These are phyloP conservation scores for Flaveria bidentis DNA, from an alignment of 129 eudicot genomes.

Conservation along the genomic window DNA sequence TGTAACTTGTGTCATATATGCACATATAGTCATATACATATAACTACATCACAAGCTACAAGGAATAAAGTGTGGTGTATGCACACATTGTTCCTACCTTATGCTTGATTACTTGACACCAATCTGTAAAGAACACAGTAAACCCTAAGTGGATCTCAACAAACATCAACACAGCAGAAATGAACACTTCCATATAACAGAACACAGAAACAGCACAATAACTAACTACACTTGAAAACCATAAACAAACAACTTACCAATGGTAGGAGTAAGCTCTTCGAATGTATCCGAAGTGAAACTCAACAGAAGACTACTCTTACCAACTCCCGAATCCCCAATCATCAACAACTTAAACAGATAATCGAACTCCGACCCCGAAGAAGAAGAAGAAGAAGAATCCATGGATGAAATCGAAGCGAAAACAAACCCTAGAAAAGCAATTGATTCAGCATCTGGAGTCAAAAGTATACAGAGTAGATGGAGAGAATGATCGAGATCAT, in stretches of 20 bases:
- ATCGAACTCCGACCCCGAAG: constrained; percentile 60
- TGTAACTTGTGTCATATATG: no score
- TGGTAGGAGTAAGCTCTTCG: constrained; percentile 81
- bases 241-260: constrained; percentile 39
- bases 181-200: no score
- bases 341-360: constrained; percentile 75
- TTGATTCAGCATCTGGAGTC: not conserved
- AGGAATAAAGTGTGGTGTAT: no score
- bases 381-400: constrained; percentile 32
- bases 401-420: constrained; percentile 11
- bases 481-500: not conserved
- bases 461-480: not conserved
- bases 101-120: no score
- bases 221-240: no score
- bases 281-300: constrained; percentile 78
- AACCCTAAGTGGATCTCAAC: not conserved
- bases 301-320: constrained; percentile 66
- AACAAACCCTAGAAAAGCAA: not conserved
- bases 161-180: not conserved
- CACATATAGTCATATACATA: no score
- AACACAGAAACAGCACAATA: no score
- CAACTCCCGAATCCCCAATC: constrained; percentile 86
- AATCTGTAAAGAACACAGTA: not conserved
- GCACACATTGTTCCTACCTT: not conserved
- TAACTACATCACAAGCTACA: no score